These are phyloP conservation scores for Sphaerulina vaccinii DNA, from an alignment of 2,329 filamentous ascomycete genomes.

Conservation along the genomic window DNA sequence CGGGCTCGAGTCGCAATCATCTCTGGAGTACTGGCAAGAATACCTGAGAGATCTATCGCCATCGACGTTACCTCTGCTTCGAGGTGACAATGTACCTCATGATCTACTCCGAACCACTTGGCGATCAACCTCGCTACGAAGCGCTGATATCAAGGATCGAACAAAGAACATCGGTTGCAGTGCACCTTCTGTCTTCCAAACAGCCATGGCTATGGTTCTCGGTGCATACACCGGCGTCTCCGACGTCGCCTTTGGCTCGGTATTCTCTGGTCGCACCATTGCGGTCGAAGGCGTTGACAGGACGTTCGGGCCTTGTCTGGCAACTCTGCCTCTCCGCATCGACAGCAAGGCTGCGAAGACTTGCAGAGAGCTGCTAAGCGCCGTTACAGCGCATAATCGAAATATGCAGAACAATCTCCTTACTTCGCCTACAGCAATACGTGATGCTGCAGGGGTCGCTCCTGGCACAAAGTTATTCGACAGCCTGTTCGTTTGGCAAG, in stretches of 20 bases:
- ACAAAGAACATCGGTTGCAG: conserved; percentile 47
- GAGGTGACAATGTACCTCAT: conserved; percentile 36
- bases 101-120: conserved; percentile 27
- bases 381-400: conserved; percentile 65
- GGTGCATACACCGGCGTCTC: conserved; percentile 60
- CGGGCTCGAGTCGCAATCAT: background rate
- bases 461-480: conserved; percentile 66
- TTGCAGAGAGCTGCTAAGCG: conserved; percentile 60
- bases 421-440: conserved; percentile 68
- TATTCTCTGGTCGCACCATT: conserved; percentile 79
- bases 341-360: conserved; percentile 54
- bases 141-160: conserved; percentile 12
- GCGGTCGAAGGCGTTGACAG: conserved; percentile 68
- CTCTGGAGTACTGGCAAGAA: conserved; percentile 66
- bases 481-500: conserved; percentile 79
- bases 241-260: conserved; percentile 73
- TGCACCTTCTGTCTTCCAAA: conserved; percentile 73
- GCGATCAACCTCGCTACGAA: conserved; percentile 18
- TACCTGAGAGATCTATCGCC: conserved; percentile 60
- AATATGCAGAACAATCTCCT: conserved; percentile 62
- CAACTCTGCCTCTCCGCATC: conserved; percentile 70
- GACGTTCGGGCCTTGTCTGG: conserved; percentile 76
- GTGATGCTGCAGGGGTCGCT: conserved; percentile 56
- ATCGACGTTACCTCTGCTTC: conserved; percentile 59
- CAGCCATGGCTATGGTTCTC: conserved; percentile 66